phyloP scores from a whole-genome alignment of 2,329 filamentous ascomycete species.

The Trichoderma simmonsii region DNA sequence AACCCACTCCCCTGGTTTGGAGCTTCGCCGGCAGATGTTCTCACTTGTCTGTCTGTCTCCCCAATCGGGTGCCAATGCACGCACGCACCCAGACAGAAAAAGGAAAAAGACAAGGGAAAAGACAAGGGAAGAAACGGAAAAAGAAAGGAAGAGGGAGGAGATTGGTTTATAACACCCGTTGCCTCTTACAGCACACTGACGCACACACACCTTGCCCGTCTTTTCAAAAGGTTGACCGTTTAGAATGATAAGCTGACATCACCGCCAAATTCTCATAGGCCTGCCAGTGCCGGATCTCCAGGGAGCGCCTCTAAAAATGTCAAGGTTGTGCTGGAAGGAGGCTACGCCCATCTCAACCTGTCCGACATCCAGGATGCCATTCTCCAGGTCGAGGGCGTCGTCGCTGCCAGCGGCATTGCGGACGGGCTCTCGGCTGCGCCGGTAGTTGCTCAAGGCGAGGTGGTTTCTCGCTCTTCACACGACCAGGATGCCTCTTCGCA shows the following conservation, averaged over 20 bases:
- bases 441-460: background rate
- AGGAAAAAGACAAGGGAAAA: background rate
- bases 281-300: constrained; percentile 5
- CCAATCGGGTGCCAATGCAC: constrained; percentile 1
- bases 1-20: constrained; percentile 8
- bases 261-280: constrained; percentile 6
- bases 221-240: background rate
- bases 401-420: background rate
- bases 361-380: constrained; percentile 35
- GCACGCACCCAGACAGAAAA: background rate
- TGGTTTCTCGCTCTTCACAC: constrained; percentile 10
- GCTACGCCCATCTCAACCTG: constrained; percentile 39
- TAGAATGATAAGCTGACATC: constrained; percentile 10
- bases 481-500: constrained; percentile 7
- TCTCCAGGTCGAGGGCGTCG: constrained; percentile 29
- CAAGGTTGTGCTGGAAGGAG: constrained; percentile 17
- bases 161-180: background rate
- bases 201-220: background rate
- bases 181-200: background rate
- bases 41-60: background rate
- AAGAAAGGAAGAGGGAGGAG: background rate
- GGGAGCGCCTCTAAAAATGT: constrained; percentile 4
- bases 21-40: background rate
- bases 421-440: background rate
- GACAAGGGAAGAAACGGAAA: background rate